Conservation (phyloP, 805 yeast species). For the Starmerella roubikii region DNA sequence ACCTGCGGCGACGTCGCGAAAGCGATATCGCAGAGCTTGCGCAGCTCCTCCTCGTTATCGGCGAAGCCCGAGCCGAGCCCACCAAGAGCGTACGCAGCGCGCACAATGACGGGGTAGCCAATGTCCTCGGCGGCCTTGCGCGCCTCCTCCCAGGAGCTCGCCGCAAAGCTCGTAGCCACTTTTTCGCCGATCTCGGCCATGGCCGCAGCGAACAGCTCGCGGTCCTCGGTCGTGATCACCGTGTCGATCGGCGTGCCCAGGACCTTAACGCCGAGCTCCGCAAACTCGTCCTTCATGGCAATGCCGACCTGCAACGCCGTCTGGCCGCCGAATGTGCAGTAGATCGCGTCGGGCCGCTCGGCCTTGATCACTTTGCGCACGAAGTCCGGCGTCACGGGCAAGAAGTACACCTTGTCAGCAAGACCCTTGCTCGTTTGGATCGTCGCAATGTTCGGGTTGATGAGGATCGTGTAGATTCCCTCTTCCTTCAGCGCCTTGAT, state of each 20-base stretch:
- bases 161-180: conserved; percentile 88
- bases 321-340: conserved; percentile 97
- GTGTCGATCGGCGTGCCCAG: conserved; percentile 95
- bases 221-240: conserved; percentile 92
- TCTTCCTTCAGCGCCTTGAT: conserved; percentile 97
- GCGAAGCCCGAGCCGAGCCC: conserved; percentile 98
- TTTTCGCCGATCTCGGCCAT: conserved; percentile 93
- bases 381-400: conserved; percentile 95
- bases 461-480: conserved; percentile 88
- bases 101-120: conserved; percentile 89
- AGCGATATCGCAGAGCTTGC: conserved; percentile 75
- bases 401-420: conserved; percentile 94
- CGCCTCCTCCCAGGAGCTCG: conserved; percentile 68
- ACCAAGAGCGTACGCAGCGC: conserved; percentile 96
- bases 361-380: conserved; percentile 88
- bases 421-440: conserved; percentile 95
- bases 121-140: conserved; percentile 68
- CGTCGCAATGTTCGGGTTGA: conserved; percentile 96
- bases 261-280: conserved; percentile 79
- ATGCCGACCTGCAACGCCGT: conserved; percentile 96
- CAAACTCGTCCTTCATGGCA: conserved; percentile 88
- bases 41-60: conserved; percentile 67
- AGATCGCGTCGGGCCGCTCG: conserved; percentile 95
- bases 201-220: conserved; percentile 87
- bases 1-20: conserved; percentile 95